Conservation (phyloP, 331 rosid species). For the Ulmus americana region DNA sequence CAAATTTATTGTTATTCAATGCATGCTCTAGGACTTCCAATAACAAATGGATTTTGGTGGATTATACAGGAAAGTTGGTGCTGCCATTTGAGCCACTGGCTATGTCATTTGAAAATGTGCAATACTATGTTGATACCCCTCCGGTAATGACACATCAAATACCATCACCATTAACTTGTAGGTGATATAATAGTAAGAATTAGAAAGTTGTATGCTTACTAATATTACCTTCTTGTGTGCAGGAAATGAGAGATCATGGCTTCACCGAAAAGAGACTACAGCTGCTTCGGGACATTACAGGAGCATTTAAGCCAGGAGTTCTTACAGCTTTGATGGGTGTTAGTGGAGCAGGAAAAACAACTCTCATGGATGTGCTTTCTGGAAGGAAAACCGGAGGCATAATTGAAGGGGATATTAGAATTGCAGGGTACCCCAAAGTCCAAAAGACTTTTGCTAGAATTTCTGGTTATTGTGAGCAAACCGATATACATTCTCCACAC, state of each 20-base stretch:
- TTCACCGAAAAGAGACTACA: constrained; percentile 61
- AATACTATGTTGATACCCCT: constrained; percentile 68
- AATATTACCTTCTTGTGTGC: constrained; percentile 19
- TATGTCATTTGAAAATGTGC: constrained; percentile 64
- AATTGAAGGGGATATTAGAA: constrained; percentile 78
- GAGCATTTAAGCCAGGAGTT: constrained; percentile 83
- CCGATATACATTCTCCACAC: constrained; percentile 84
- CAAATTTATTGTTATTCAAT: not conserved
- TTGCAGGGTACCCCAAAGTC: constrained; percentile 74
- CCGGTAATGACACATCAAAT: constrained; percentile 38
- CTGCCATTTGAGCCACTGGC: constrained; percentile 60
- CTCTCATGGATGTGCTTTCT: constrained; percentile 86
- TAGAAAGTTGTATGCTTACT: not conserved
- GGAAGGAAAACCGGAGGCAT: constrained; percentile 87
- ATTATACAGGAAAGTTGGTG: constrained; percentile 55
- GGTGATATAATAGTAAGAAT: no score
- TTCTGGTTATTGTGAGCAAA: constrained; percentile 91
- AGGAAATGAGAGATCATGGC: constrained; percentile 77
- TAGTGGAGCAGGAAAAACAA: constrained; percentile 94
- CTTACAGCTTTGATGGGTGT: constrained; percentile 89
- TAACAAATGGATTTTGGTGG: constrained; percentile 12
- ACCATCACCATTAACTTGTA: not conserved
- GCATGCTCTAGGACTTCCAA: not conserved
- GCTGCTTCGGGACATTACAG: constrained; percentile 66
- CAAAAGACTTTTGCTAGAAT: constrained; percentile 84